phyloP scores from a whole-genome alignment of 768 basidiomycete species.

The Zangia roseola region DNA sequence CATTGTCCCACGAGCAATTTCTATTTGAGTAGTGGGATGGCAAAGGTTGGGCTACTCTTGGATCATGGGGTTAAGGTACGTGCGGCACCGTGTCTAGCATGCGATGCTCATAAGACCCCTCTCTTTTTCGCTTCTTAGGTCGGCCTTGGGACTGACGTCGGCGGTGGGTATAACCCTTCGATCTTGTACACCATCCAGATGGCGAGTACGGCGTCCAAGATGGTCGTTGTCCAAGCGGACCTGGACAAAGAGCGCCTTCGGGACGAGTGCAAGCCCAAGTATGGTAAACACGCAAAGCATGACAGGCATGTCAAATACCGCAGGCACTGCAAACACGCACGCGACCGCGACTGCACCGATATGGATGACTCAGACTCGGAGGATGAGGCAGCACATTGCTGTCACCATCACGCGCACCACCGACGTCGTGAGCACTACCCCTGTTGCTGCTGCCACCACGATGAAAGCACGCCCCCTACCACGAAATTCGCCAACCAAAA shows the following conservation, averaged over 20 bases:
- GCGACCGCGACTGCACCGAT: too few species aligned
- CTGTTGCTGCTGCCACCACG: not conserved
- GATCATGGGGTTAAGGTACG: conserved; percentile 83
- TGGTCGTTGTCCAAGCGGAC: conserved; percentile 49
- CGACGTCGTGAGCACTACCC: not conserved
- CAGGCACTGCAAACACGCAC: not conserved
- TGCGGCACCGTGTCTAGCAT: not conserved
- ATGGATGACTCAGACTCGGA: not conserved
- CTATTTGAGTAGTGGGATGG: conserved; percentile 81
- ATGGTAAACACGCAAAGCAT: not conserved
- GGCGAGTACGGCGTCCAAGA: conserved; percentile 62
- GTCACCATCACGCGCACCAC: not conserved
- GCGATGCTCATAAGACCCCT: not conserved
- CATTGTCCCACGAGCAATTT: conserved; percentile 96
- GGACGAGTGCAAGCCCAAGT: not conserved
- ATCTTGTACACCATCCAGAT: conserved; percentile 53
- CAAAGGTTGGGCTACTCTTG: conserved; percentile 71
- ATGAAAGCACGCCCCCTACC: not conserved
- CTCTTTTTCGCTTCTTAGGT: too few species aligned
- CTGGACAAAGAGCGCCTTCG: conserved; percentile 14
- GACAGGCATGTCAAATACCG: not conserved
- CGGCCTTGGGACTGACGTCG: conserved; percentile 87
- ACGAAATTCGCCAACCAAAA: conserved; percentile 49
- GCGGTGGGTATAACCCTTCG: conserved; percentile 81
- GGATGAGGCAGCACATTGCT: not conserved